Conservation (phyloP, 164 flowering plant species). For the Stephania cephalantha region DNA sequence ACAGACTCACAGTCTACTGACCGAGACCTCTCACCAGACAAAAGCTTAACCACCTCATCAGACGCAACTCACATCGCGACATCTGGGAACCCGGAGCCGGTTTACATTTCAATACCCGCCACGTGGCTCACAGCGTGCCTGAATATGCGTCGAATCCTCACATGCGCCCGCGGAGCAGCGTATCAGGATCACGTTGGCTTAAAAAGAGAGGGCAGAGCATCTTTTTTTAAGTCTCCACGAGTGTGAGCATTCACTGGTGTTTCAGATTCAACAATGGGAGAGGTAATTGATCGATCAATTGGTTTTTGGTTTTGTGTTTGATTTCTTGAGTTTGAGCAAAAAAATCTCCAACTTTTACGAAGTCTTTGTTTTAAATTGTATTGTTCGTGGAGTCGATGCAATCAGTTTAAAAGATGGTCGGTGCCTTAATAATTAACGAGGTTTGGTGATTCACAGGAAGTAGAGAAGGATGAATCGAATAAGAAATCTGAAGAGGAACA, state of each 20-base stretch:
- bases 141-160: not conserved
- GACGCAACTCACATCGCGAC: not conserved
- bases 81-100: too few species aligned
- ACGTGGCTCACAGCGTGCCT: too few species aligned
- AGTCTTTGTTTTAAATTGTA: too few species aligned
- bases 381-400: not conserved
- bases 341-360: too few species aligned
- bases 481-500: slow-evolving; percentile 20
- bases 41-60: not conserved
- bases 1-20: too few species aligned
- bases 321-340: too few species aligned
- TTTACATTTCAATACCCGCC: too few species aligned
- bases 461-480: slow-evolving; percentile 26
- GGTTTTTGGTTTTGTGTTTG: too few species aligned
- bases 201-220: not conserved
- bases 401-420: not conserved
- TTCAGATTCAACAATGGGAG: not conserved
- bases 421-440: not conserved
- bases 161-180: not conserved
- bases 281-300: not conserved
- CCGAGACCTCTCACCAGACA: not conserved
- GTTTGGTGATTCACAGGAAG: slow-evolving; percentile 11
- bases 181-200: not conserved
- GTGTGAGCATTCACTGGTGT: too few species aligned
- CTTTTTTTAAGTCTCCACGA: not conserved